phyloP scores from a whole-genome alignment of 768 basidiomycete genomes.

The Collybia nuda region DNA sequence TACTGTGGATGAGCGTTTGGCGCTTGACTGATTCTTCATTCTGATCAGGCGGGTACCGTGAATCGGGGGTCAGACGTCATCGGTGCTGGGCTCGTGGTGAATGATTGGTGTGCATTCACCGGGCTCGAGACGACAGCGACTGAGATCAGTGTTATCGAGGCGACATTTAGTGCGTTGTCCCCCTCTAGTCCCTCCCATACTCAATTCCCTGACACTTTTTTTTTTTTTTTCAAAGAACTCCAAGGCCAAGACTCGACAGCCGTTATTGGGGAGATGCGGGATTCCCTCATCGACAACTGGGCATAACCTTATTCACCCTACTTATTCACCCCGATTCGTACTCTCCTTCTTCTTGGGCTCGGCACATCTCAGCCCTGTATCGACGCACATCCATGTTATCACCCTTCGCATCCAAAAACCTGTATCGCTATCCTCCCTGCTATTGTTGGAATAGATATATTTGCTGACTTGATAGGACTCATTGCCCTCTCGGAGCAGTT shows the following conservation, averaged over 20 bases:
- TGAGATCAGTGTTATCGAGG: conserved; percentile 97
- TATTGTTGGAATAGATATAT: no score
- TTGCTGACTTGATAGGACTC: no score
- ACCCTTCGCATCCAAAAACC: neutral
- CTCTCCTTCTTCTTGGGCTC: no score
- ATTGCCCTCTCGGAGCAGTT: no score
- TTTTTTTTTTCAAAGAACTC: conserved; percentile 52
- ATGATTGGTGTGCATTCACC: conserved; percentile 99
- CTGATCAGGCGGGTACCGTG: conserved; percentile 86
- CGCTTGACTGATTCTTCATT: conserved; percentile 2
- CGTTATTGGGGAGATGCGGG: conserved; percentile 90
- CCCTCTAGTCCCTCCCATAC: neutral
- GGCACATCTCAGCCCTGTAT: conserved; percentile 1
- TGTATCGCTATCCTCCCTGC: no score
- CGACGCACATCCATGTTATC: neutral
- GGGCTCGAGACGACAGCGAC: conserved; percentile 99
- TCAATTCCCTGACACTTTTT: conserved; percentile 1
- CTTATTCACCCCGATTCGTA: no score
- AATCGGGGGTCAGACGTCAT: conserved; percentile 98
- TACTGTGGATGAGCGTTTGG: neutral
- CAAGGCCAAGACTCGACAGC: conserved; percentile 83
- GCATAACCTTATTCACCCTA: conserved; percentile 44
- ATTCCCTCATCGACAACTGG: conserved; percentile 90
- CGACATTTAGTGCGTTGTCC: conserved; percentile 82
- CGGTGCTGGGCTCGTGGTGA: conserved; percentile 96